Conservation (phyloP, 352 stramenopile species). For the Phytophthora pistaciae region DNA sequence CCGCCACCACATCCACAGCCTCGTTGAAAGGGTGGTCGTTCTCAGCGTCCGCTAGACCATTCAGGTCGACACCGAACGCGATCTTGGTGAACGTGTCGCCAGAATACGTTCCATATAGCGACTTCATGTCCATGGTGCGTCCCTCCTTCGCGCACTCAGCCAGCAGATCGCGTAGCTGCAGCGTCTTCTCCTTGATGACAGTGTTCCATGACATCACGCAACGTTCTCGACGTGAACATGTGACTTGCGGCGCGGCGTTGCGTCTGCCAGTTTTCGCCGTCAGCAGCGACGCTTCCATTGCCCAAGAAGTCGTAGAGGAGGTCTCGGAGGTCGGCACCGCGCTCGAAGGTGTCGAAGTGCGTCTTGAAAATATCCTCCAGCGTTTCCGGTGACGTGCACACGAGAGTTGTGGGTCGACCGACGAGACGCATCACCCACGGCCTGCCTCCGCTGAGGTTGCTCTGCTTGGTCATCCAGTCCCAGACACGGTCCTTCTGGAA, state of each 20-base stretch:
- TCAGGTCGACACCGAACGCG: conserved; percentile 59
- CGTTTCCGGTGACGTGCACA: conserved; percentile 38
- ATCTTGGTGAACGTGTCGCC: conserved; percentile 75
- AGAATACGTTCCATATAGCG: conserved; percentile 17
- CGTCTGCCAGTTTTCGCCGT: conserved; percentile 48
- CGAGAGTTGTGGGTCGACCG: conserved; percentile 39
- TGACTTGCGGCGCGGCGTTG: conserved; percentile 72
- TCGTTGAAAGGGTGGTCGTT: conserved; percentile 24
- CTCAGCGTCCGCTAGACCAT: conserved; percentile 22
- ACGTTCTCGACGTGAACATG: conserved; percentile 61
- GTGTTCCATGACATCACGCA: conserved; percentile 20
- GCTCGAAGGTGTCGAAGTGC: conserved; percentile 76
- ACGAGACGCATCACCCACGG: conserved; percentile 41
- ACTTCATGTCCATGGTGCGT: neutral
- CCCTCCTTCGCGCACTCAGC: neutral
- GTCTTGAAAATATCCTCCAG: conserved; percentile 57
- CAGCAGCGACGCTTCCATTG: conserved; percentile 53
- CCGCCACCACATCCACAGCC: conserved; percentile 18
- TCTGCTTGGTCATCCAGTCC: conserved; percentile 50
- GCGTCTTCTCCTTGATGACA: conserved; percentile 11
- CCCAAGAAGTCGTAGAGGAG: conserved; percentile 61
- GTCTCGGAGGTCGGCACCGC: conserved; percentile 46
- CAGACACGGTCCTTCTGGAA: conserved; percentile 24
- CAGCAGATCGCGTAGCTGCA: conserved; percentile 9
- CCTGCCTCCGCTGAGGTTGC: conserved; percentile 20